These are phyloP conservation scores for Nicotiana rustica DNA, from an alignment of 305 asterid species.

Conservation along the genomic window DNA sequence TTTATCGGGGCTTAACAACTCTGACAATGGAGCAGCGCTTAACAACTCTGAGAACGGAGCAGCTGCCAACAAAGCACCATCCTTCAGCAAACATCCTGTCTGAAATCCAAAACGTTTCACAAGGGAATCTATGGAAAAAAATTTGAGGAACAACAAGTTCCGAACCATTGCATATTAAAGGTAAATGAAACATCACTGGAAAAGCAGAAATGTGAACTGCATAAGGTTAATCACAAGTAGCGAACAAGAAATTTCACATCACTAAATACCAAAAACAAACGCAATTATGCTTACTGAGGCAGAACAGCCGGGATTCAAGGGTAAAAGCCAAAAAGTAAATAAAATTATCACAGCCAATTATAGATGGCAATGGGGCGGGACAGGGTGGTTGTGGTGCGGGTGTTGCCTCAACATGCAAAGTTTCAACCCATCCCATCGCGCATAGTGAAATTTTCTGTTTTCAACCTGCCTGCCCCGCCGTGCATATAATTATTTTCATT, in stretches of 20 bases:
- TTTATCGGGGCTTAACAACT: conserved; percentile 40
- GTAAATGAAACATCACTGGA: not conserved
- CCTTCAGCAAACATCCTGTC: conserved; percentile 58
- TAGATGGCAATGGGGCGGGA: no score
- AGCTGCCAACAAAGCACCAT: conserved; percentile 40
- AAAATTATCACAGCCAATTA: not conserved
- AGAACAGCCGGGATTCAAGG: not conserved
- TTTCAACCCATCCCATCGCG: no score
- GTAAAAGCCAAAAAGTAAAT: not conserved
- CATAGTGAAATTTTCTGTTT: no score
- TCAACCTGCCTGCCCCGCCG: no score
- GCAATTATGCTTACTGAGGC: not conserved
- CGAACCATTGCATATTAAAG: conserved; percentile 18
- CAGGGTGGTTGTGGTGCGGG: no score
- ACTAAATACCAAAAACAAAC: not conserved
- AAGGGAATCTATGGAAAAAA: conserved; percentile 25
- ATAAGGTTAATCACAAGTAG: not conserved
- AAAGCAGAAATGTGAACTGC: not conserved
- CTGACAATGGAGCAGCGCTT: conserved; percentile 41
- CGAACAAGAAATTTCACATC: not conserved
- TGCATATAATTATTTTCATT: no score
- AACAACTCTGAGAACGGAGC: conserved; percentile 47
- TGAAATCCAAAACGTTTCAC: conserved; percentile 40
- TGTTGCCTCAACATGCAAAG: no score
- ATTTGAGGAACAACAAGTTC: conserved; percentile 1